Percentiles rank a stretch among this genome's conserved stretches.
Conservation (phyloP, 805 yeast species). For the Yamadazyma tumulicola region DNA sequence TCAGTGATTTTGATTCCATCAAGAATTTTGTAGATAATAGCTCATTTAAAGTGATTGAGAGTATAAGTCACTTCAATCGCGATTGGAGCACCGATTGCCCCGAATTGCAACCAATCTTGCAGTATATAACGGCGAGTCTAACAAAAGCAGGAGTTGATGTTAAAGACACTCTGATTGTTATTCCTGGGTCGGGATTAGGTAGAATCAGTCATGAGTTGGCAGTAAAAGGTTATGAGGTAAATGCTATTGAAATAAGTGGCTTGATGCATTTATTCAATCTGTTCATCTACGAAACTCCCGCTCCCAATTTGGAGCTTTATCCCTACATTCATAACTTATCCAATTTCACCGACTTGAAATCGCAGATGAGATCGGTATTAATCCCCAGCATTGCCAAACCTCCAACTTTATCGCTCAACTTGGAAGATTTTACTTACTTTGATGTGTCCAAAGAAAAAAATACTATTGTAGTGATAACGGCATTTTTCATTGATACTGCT, state of each 20-base stretch:
- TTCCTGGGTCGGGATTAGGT: constrained; percentile 91
- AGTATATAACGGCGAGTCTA: constrained; percentile 48
- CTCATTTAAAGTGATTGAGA: constrained; percentile 50
- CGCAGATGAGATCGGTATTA: constrained; percentile 50
- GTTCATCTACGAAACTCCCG: constrained; percentile 44
- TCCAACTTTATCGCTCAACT: constrained; percentile 41
- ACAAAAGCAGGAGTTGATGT: constrained; percentile 27
- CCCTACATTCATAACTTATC: constrained; percentile 68
- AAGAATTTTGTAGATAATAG: constrained; percentile 11
- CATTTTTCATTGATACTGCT: constrained; percentile 89
- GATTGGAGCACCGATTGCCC: constrained; percentile 60
- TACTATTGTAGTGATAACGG: constrained; percentile 56
- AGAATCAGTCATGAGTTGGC: constrained; percentile 67
- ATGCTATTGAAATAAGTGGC: constrained; percentile 73
- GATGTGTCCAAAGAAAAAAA: constrained; percentile 26
- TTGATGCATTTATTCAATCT: constrained; percentile 71
- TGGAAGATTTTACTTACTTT: constrained; percentile 66
- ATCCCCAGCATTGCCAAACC: constrained; percentile 37
- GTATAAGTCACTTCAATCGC: constrained; percentile 70
- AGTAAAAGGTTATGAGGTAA: constrained; percentile 45
- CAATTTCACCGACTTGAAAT: constrained; percentile 46
- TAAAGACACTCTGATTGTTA: constrained; percentile 47
- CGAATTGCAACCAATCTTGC: constrained; percentile 46
- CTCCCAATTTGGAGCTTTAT: constrained; percentile 14
- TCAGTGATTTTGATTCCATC: constrained; percentile 26